These are phyloP conservation scores for Penicillium canescens DNA, from an alignment of 495 filamentous ascomycete genomes.

Conservation along the genomic window DNA sequence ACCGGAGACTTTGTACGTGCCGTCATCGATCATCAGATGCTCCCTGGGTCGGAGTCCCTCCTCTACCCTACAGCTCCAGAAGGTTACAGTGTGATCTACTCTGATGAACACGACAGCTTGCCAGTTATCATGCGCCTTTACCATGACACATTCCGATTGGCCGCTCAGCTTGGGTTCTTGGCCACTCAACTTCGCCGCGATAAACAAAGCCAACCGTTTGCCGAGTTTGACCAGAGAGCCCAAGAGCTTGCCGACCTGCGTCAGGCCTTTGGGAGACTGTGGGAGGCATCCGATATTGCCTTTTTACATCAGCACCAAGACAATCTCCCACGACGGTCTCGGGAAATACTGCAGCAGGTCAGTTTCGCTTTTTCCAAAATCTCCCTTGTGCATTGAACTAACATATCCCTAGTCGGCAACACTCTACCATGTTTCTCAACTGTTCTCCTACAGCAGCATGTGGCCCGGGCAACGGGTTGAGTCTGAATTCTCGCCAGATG, in stretches of 20 bases:
- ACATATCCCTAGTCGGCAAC: slow-evolving; percentile 35
- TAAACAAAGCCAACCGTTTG: slow-evolving; percentile 14
- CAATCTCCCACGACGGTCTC: slow-evolving; percentile 39
- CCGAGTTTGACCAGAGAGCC: slow-evolving; percentile 17
- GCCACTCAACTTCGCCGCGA: slow-evolving; percentile 36
- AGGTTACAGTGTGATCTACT: slow-evolving; percentile 33
- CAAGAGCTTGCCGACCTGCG: slow-evolving; percentile 34
- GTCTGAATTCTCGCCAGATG: slow-evolving; percentile 29
- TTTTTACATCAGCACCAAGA: slow-evolving; percentile 38
- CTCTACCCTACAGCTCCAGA: slow-evolving; percentile 30
- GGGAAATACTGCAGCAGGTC: slow-evolving; percentile 50
- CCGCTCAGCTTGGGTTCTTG: slow-evolving; percentile 43
- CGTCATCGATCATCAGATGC: slow-evolving; percentile 49
- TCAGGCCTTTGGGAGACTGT: slow-evolving; percentile 39
- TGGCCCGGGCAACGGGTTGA: slow-evolving; percentile 47
- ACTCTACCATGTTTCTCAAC: slow-evolving; percentile 49
- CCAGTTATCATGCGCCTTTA: slow-evolving; percentile 46
- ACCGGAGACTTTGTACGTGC: slow-evolving; percentile 50
- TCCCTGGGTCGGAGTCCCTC: slow-evolving; percentile 40
- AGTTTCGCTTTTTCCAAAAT: slow-evolving; percentile 6
- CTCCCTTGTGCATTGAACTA: not conserved
- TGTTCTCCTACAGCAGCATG: slow-evolving; percentile 54
- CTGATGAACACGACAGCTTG: slow-evolving; percentile 38
- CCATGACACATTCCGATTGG: slow-evolving; percentile 41
- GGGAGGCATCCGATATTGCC: slow-evolving; percentile 39